Conservation (phyloP, 495 filamentous ascomycete genomes). For the Margaritispora aquatica region DNA sequence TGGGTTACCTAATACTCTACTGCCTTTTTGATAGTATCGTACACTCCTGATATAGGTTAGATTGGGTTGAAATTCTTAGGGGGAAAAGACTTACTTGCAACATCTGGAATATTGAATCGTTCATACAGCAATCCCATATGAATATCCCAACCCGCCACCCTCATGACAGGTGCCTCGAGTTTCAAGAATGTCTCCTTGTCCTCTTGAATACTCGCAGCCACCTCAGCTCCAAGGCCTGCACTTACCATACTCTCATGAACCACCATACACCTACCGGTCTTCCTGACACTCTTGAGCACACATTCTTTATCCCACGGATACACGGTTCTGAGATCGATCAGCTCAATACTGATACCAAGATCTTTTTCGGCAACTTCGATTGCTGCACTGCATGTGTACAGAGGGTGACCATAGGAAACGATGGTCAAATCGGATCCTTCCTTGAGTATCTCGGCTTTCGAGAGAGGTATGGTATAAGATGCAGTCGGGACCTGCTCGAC, state of each 20-base stretch:
- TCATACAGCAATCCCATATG: slow-evolving; percentile 82
- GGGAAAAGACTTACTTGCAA: slow-evolving; percentile 63
- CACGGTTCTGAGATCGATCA: slow-evolving; percentile 87
- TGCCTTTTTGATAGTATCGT: slow-evolving; percentile 44
- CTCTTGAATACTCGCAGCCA: slow-evolving; percentile 88
- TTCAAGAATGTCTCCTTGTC: slow-evolving; percentile 71
- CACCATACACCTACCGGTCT: slow-evolving; percentile 85
- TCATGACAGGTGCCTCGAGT: slow-evolving; percentile 85
- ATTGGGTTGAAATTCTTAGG: background rate
- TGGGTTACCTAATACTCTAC: slow-evolving; percentile 19
- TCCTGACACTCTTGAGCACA: slow-evolving; percentile 75
- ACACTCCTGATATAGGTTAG: slow-evolving; percentile 40
- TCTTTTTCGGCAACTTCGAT: slow-evolving; percentile 77
- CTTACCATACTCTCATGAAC: slow-evolving; percentile 97
- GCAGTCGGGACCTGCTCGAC: slow-evolving; percentile 89
- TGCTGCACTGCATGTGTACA: slow-evolving; percentile 81
- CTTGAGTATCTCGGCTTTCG: slow-evolving; percentile 83
- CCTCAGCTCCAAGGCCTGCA: slow-evolving; percentile 87
- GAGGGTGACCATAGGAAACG: slow-evolving; percentile 84
- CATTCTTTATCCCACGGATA: slow-evolving; percentile 93
- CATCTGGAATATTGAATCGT: slow-evolving; percentile 83
- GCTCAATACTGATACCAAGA: slow-evolving; percentile 71
- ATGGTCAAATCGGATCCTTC: slow-evolving; percentile 79
- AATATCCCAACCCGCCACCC: slow-evolving; percentile 88
- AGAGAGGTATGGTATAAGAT: slow-evolving; percentile 78